Evolutionary conservation across 306 rosid species (phyloP), one percentile per base, ranked within the genome.

Genomic region (Cicer judaicum): DNA sequence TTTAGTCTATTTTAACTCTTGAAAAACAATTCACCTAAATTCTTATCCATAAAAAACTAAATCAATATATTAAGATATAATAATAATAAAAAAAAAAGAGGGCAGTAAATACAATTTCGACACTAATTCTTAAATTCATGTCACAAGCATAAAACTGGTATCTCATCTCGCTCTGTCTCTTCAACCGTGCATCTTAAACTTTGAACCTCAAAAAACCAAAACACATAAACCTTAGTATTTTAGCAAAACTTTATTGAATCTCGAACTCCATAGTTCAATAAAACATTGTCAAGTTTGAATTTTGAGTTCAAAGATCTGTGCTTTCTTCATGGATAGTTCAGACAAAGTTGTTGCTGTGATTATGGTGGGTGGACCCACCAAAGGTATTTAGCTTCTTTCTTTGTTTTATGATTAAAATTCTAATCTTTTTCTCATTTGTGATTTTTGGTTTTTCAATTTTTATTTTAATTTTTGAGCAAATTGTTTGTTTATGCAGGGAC

Each of bases 311-410:
- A 67, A 79, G 84, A 84, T 84, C 84, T 62, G 68, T 75, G 68
- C 63, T 77, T 78, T 61, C 44, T 49, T 16, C 2, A 91, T 92
- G 97, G 97, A 85, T 55, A 89, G 74, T 83, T 86, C 97, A 41
- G 97, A 84, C 81, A 94, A 90, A 82, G 96, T 94, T 70, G 96
- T 94, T 68, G 99, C 99, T 42, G 97, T 94, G 64, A 94, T 94
- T 79, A 89, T 94, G 99, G 97, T 94, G 69, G 99, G 99, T 50
- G 96, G 99, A 16, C 99, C 99, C 60, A 94, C 96, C 1, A 92
- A 94, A 92, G 99, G 99, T 92, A 74, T 50, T 21, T 63, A 34
- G 10, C 4, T 7, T 63, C 10, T 62, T 62, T 38, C 15, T 38
- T 61, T 16, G 52, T 6, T 68, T 64, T 68, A 29, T 76, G 4